Evolutionary conservation across 768 basidiomycete genomes (phyloP).

Genomic region (Collybiopsis luxurians): DNA sequence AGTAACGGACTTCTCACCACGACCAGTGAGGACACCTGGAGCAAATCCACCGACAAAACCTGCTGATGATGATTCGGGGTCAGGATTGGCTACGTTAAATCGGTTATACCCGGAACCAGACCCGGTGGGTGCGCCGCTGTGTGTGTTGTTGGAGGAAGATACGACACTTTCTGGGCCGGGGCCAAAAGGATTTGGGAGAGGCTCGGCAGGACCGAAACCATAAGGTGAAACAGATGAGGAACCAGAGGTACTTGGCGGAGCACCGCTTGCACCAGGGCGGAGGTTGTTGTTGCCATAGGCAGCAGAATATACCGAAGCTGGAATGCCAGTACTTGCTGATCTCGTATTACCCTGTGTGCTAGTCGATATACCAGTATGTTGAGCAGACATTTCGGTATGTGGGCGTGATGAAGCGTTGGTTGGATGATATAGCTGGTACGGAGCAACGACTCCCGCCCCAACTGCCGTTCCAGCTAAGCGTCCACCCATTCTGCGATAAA

Average conservation of each 20-base stretch:
- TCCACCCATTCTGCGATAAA: conserved; percentile 1
- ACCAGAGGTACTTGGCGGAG: background rate
- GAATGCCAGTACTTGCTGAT: background rate
- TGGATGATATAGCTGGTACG: conserved; percentile 4
- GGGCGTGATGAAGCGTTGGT: background rate
- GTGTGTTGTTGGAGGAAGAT: background rate
- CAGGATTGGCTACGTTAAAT: conserved; percentile 1
- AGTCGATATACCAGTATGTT: background rate
- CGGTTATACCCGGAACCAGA: background rate
- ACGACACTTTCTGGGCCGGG: background rate
- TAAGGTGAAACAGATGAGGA: background rate
- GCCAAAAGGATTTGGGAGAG: background rate
- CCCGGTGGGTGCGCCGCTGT: background rate
- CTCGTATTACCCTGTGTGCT: background rate
- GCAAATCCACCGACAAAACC: background rate
- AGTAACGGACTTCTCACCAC: background rate
- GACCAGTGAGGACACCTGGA: background rate
- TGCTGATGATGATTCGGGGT: background rate
- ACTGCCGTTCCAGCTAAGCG: background rate
- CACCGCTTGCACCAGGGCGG: background rate
- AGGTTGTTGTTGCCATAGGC: background rate
- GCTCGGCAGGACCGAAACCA: background rate
- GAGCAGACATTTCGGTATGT: background rate
- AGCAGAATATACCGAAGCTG: conserved; percentile 1
- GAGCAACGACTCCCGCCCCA: conserved; percentile 3